A percentile compares a stretch with the other conserved stretches of the same genome.
Conservation (phyloP, 768 basidiomycete species). For the Rhodosporidiobolus sp. region DNA sequence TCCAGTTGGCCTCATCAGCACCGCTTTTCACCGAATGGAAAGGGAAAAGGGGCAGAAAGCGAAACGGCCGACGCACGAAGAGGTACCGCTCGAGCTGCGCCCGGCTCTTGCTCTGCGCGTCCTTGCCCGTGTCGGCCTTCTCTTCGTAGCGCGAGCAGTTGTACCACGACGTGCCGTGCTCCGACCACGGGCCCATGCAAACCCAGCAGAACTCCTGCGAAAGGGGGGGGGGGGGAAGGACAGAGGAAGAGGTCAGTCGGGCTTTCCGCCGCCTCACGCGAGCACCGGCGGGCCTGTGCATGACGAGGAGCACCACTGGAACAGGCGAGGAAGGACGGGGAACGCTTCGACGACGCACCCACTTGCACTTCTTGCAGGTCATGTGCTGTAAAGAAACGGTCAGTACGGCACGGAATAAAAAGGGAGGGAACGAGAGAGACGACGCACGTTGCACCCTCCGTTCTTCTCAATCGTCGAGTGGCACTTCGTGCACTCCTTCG, state of each 20-base stretch:
- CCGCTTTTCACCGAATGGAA: constrained; percentile 3
- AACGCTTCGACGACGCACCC: too few relatives aligned
- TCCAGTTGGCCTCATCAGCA: neutral
- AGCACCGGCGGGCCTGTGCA: too few relatives aligned
- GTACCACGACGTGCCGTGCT: constrained; percentile 96
- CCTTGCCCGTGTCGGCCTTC: constrained; percentile 83
- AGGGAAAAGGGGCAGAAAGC: neutral
- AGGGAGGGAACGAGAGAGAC: neutral
- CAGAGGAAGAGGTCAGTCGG: neutral
- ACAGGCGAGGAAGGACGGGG: too few relatives aligned
- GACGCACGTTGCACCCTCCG: constrained; percentile 92
- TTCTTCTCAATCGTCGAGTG: constrained; percentile 99
- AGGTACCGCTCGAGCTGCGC: constrained; percentile 92
- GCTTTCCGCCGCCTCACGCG: too few relatives aligned
- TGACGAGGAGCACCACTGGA: too few relatives aligned
- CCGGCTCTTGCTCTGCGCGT: constrained; percentile 83
- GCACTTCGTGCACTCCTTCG: constrained; percentile 94
- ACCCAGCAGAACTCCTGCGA: constrained; percentile 83
- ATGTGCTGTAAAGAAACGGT: constrained; percentile 67
- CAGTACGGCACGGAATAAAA: constrained; percentile 17
- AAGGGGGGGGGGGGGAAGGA: too few relatives aligned
- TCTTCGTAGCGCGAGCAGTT: constrained; percentile 97
- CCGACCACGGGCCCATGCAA: constrained; percentile 98
- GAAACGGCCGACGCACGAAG: constrained; percentile 61
- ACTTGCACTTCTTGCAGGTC: constrained; percentile 99